These are phyloP conservation scores for Penicillium pulvis DNA, from an alignment of 495 filamentous ascomycete species.

Conservation along the genomic window DNA sequence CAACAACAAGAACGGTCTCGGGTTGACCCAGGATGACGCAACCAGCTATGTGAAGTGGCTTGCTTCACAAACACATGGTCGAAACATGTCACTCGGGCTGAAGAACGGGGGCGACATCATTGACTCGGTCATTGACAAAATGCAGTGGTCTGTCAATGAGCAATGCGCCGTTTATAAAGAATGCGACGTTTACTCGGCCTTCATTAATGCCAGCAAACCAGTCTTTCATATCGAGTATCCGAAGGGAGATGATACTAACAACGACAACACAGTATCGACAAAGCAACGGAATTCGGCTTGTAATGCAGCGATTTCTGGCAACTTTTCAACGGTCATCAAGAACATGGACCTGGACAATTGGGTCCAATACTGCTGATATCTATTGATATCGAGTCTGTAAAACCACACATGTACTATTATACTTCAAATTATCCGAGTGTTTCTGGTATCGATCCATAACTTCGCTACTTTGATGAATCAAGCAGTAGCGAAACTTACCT, in stretches of 20 bases:
- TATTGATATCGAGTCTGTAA: constrained; percentile 31
- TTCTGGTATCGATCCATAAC: not conserved
- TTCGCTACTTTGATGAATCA: not conserved
- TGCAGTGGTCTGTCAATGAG: constrained; percentile 74
- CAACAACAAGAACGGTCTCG: constrained; percentile 56
- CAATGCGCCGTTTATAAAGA: constrained; percentile 64
- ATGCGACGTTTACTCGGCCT: constrained; percentile 58
- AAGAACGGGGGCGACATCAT: constrained; percentile 69
- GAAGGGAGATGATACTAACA: constrained; percentile 42
- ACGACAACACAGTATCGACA: constrained; percentile 35
- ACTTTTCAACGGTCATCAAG: constrained; percentile 68
- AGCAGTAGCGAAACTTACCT: not conserved
- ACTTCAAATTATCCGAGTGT: not conserved
- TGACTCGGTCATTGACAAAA: constrained; percentile 51
- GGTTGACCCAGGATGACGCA: constrained; percentile 55
- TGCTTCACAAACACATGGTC: constrained; percentile 49
- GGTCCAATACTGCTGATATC: constrained; percentile 51
- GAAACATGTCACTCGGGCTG: constrained; percentile 58
- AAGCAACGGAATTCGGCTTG: constrained; percentile 37
- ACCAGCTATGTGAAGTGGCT: constrained; percentile 62
- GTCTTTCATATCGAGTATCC: constrained; percentile 78
- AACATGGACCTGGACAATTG: constrained; percentile 62
- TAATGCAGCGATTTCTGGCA: constrained; percentile 34
- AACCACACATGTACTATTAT: not conserved
- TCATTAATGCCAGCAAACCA: constrained; percentile 61